Percentiles rank a stretch among this genome's conserved stretches.
Conservation (phyloP, 495 filamentous ascomycete species). For the Xylaria palmicola region DNA sequence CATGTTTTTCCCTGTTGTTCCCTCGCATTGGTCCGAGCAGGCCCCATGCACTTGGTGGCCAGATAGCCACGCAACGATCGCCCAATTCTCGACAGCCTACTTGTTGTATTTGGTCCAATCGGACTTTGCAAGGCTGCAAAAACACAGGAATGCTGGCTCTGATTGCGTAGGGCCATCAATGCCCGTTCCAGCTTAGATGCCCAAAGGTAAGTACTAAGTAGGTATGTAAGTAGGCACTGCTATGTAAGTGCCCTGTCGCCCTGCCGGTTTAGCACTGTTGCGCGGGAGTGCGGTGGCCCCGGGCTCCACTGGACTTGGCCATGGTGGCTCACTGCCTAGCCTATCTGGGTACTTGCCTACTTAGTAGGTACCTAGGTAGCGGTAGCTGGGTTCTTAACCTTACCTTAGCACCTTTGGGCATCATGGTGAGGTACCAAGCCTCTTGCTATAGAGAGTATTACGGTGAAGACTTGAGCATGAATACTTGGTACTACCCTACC, state of each 20-base stretch:
- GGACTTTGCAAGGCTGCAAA: conserved; percentile 3
- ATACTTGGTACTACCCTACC: too few relatives aligned
- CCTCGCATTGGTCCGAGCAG: background rate
- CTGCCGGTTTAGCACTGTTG: background rate
- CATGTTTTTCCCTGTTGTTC: background rate
- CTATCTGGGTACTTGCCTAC: too few relatives aligned
- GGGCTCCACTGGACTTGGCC: background rate
- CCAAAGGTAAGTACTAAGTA: background rate
- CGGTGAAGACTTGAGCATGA: too few relatives aligned
- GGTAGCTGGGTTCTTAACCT: too few relatives aligned
- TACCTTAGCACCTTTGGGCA: too few relatives aligned
- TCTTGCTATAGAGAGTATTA: too few relatives aligned
- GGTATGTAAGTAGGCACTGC: background rate
- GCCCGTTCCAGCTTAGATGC: conserved; percentile 8
- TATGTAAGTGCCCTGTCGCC: background rate
- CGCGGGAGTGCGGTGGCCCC: background rate
- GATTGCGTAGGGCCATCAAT: conserved; percentile 3
- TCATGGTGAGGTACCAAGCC: too few relatives aligned
- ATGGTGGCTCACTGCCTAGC: too few relatives aligned
- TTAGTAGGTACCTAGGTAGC: too few relatives aligned
- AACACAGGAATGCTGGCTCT: conserved; percentile 5
- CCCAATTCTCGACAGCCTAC: background rate
- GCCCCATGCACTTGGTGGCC: background rate
- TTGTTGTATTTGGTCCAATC: background rate
- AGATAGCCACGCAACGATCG: background rate